Evolutionary conservation across 2,329 filamentous ascomycete genomes (phyloP), one percentile per base, ranked within the genome.

Genomic region (Magnaporthales sp.): DNA sequence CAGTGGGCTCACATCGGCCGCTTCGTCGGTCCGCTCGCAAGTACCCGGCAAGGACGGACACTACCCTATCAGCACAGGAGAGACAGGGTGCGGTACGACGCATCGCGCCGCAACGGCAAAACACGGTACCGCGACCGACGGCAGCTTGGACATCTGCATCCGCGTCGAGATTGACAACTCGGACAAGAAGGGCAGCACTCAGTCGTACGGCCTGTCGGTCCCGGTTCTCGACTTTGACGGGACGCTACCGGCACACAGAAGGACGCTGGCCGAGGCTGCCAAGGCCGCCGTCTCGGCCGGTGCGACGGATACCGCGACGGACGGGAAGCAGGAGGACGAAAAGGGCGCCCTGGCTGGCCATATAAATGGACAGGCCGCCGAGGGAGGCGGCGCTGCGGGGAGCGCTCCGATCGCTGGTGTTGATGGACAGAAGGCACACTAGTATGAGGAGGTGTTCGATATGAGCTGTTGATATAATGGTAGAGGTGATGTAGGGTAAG

Each of bases 111-210:
- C 92, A 0, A 75, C 78, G n/a, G 72, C 86, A 75, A 73, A 78
- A 74, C 77, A 89, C 77, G 80, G 89, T 70, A 77, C 81, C 75
- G 77, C 79, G 71, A 74, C 83, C 76, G 81, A 89, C 79, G 83
- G 84, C 72, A 80, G 86, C 10, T 83, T 99, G 4, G 92, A 97
- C 72, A 87, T 98, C 64, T 89, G 88, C 66, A 86, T 99, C 72
- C 90, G 93, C 67, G 89, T 97, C 70, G 95, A 99, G 78, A 87
- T 94, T 69, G 88, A 93, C 75, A 91, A 96, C 74, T 88, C 90
- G 72, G 88, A 98, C 75, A 87, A 87, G 2, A 83, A 91, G 46
- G 95, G 95, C 51, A 86, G 85, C 70, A 98, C 95, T 0, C 84
- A 89, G 68, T 86, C 88, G 15, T 99, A 99, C 74, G 90, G 93